phyloP scores from a whole-genome alignment of 768 basidiomycete genomes.

The Rhizopogon roseolus region DNA sequence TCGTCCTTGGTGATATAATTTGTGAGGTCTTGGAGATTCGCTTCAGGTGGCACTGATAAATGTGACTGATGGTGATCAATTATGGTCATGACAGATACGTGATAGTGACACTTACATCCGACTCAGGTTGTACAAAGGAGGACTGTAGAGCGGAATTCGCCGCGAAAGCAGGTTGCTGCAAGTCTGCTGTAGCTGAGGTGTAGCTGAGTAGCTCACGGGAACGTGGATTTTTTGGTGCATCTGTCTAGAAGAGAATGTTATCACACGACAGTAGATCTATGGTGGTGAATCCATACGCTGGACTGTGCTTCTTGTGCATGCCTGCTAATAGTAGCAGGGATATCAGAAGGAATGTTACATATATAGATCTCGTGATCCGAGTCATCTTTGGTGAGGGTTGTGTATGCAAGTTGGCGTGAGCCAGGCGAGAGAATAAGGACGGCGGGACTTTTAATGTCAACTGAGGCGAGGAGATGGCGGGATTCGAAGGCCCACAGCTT shows the following conservation, averaged over 20 bases:
- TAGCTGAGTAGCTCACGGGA: neutral
- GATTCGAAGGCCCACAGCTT: neutral
- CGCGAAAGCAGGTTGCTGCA: too few species aligned
- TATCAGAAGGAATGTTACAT: neutral
- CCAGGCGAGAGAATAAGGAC: neutral
- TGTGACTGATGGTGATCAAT: too few species aligned
- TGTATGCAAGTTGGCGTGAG: neutral
- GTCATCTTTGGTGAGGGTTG: too few species aligned
- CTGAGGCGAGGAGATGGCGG: neutral
- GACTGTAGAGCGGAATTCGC: too few species aligned
- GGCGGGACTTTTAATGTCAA: neutral
- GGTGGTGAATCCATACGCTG: neutral
- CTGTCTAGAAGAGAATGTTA: neutral
- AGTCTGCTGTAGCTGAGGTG: neutral
- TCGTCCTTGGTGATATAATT: neutral
- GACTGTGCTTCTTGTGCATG: neutral
- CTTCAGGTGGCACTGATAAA: too few species aligned
- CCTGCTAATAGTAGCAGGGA: neutral
- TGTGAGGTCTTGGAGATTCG: neutral
- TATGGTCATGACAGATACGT: too few species aligned
- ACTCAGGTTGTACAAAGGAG: too few species aligned
- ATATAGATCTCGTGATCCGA: neutral
- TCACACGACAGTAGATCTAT: neutral
- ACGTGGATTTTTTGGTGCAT: neutral
- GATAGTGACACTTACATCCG: too few species aligned